phyloP scores from a whole-genome alignment of 345 rosid species.

The Ceriops decandra region DNA sequence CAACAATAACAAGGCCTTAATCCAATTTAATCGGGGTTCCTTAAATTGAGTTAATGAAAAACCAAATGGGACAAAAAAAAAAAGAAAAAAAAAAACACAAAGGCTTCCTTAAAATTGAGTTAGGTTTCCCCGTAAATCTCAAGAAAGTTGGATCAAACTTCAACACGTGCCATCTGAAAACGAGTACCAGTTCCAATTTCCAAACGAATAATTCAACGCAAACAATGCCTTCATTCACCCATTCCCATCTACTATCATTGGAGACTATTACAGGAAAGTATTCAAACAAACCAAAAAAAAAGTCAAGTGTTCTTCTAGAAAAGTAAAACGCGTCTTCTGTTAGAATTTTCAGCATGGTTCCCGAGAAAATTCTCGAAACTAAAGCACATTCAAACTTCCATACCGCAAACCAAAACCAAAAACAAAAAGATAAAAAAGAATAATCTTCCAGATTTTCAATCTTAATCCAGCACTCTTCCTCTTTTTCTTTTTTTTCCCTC shows the following conservation, averaged over 20 bases:
- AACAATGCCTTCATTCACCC: conserved; percentile 4
- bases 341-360: background rate
- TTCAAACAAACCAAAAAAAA: too few species aligned
- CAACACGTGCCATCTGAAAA: background rate
- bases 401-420: background rate
- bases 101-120: background rate
- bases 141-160: background rate
- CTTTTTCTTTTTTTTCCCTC: background rate
- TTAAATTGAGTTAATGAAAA: too few species aligned
- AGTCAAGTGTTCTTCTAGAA: background rate
- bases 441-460: background rate
- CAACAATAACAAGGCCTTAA: conserved; percentile 2
- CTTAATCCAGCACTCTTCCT: background rate
- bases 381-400: background rate
- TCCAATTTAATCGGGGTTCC: too few species aligned
- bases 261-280: too few species aligned
- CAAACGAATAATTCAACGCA: background rate
- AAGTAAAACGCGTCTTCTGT: background rate
- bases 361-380: background rate
- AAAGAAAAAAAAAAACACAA: background rate
- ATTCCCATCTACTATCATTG: background rate
- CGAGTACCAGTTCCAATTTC: background rate
- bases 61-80: background rate
- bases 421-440: background rate
- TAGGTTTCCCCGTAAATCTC: background rate